These are phyloP conservation scores for Thraustochytrium striatum DNA, from an alignment of 352 stramenopile species.

Conservation along the genomic window DNA sequence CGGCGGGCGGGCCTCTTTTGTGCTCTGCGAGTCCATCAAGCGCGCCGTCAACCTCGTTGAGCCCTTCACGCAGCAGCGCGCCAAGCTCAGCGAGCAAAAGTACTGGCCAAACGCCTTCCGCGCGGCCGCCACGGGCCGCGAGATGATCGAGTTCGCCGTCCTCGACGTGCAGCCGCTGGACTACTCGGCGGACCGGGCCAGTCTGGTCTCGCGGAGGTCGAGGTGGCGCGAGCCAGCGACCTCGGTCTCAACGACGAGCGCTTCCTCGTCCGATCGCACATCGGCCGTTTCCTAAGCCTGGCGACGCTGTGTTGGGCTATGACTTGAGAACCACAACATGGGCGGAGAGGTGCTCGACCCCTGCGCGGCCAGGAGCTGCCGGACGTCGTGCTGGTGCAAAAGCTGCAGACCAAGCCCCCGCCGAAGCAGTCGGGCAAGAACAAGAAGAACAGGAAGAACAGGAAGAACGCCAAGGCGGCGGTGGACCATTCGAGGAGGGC, in stretches of 20 bases:
- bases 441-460: background rate
- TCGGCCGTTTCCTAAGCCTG: constrained; percentile 93
- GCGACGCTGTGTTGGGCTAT: constrained; percentile 95
- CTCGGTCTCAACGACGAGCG: constrained; percentile 90
- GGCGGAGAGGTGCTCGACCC: constrained; percentile 77
- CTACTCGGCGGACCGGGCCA: background rate
- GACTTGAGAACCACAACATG: constrained; percentile 91
- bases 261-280: constrained; percentile 84
- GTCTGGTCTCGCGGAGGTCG: constrained; percentile 63
- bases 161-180: constrained; percentile 69
- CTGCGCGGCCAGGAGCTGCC: constrained; percentile 64
- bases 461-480: background rate
- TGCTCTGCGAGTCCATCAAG: constrained; percentile 81
- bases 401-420: too few relatives aligned
- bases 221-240: constrained; percentile 70
- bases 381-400: constrained; percentile 70
- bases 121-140: constrained; percentile 83
- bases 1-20: constrained; percentile 89
- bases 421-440: background rate
- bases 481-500: background rate
- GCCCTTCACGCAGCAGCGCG: constrained; percentile 91
- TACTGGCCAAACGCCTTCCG: constrained; percentile 91
- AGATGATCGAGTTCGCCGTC: constrained; percentile 73
- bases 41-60: constrained; percentile 96
- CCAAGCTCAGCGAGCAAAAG: constrained; percentile 75